Evolutionary conservation across 164 flowering plant genomes (phyloP).

Genomic region (Euptelea pleiosperma): DNA sequence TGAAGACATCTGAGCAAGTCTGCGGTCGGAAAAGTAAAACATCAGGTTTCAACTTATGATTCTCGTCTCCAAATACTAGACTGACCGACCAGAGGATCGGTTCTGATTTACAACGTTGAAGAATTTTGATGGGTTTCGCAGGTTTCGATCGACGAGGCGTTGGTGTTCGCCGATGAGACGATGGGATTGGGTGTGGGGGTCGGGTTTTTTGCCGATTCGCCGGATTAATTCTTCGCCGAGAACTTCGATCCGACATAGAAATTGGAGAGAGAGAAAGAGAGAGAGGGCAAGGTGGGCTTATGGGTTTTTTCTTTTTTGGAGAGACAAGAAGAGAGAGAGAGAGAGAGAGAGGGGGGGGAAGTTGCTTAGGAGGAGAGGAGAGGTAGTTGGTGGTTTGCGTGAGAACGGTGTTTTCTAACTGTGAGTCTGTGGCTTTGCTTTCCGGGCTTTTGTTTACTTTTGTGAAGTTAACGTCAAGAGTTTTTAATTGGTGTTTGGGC

Average conservation of each 20-base stretch:
- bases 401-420: not conserved
- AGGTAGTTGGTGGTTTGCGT: conserved; percentile 5
- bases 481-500: not conserved
- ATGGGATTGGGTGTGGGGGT: conserved; percentile 24
- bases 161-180: conserved; percentile 20
- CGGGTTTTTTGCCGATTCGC: conserved; percentile 14
- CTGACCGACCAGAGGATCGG: conserved; percentile 31
- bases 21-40: conserved; percentile 24
- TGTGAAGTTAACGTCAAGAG: not conserved
- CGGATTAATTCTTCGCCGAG: conserved; percentile 24
- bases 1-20: conserved; percentile 37
- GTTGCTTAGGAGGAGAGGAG: not conserved
- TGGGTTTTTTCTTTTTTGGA: too few species aligned
- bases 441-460: not conserved
- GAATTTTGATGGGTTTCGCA: conserved; percentile 20
- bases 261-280: not conserved
- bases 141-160: conserved; percentile 21
- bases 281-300: too few species aligned
- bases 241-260: conserved; percentile 31
- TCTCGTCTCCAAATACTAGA: not conserved
- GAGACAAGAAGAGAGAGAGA: conserved; percentile 8
- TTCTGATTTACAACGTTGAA: conserved; percentile 46
- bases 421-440: not conserved
- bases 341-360: conserved; percentile 6
- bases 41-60: conserved; percentile 8